phyloP scores from a whole-genome alignment of 1,284 basidiomycete genomes.

The Microbotryomycetes sp. region DNA sequence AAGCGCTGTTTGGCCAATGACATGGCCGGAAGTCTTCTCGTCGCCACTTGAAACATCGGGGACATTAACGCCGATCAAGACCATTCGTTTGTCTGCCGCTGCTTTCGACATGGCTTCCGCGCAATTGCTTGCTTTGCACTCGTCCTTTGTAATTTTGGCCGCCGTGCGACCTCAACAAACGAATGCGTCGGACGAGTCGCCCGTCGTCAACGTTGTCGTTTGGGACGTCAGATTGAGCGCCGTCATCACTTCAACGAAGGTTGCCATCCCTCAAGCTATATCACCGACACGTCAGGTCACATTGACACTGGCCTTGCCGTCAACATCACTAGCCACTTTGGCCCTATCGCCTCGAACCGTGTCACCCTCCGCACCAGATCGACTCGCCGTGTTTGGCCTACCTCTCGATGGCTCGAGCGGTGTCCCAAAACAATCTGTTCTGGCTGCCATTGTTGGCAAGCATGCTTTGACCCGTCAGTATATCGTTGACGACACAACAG shows the following conservation, averaged over 20 bases:
- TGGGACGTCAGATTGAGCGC: constrained; percentile 32
- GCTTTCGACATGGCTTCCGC: constrained; percentile 4
- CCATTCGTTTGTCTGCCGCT: constrained; percentile 13
- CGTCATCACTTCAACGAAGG: constrained; percentile 16
- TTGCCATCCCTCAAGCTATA: constrained; percentile 27
- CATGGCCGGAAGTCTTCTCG: constrained; percentile 24
- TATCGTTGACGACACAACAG: constrained; percentile 2
- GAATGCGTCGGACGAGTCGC: not conserved
- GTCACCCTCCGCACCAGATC: not conserved
- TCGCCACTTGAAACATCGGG: not conserved
- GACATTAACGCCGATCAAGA: constrained; percentile 14
- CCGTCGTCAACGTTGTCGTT: constrained; percentile 1
- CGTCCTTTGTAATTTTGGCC: constrained; percentile 27
- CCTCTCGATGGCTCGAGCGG: constrained; percentile 24
- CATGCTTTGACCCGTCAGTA: constrained; percentile 24
- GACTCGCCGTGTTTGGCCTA: constrained; percentile 25
- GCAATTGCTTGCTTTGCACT: constrained; percentile 27
- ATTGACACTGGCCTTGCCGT: constrained; percentile 14
- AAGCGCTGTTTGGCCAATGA: not conserved
- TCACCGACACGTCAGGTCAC: constrained; percentile 5
- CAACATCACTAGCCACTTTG: constrained; percentile 15
- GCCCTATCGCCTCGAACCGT: constrained; percentile 7
- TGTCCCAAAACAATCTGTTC: constrained; percentile 26
- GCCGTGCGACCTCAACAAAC: not conserved
- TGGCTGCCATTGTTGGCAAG: constrained; percentile 33